These are phyloP conservation scores for Taphrina deformans DNA, from an alignment of 1,139 yeast species.

Conservation along the genomic window DNA sequence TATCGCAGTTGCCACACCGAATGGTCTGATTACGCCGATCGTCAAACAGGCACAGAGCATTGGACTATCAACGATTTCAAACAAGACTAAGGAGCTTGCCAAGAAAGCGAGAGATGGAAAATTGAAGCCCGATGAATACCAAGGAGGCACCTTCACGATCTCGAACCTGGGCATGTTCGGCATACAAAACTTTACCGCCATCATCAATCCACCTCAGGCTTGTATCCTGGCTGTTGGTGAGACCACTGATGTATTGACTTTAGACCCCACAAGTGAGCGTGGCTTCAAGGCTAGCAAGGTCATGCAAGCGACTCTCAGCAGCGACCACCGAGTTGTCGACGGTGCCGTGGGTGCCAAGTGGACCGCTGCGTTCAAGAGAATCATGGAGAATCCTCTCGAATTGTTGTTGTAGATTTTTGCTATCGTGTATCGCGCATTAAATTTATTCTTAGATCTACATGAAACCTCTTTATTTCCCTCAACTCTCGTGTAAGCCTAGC, in stretches of 20 bases:
- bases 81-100: slow-evolving; percentile 86
- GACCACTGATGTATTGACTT: slow-evolving; percentile 86
- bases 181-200: slow-evolving; percentile 87
- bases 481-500: too few relatives aligned
- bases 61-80: slow-evolving; percentile 80
- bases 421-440: background rate
- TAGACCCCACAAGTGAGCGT: slow-evolving; percentile 83
- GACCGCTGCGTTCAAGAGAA: slow-evolving; percentile 87
- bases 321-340: slow-evolving; percentile 95
- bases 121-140: slow-evolving; percentile 92
- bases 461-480: too few relatives aligned
- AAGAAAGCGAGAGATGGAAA: slow-evolving; percentile 94
- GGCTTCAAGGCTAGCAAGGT: slow-evolving; percentile 92
- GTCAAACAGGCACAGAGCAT: slow-evolving; percentile 81
- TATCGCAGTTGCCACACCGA: slow-evolving; percentile 97
- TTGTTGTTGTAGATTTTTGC: slow-evolving; percentile 61
- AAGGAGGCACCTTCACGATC: slow-evolving; percentile 98
- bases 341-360: slow-evolving; percentile 98
- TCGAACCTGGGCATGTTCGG: slow-evolving; percentile 98
- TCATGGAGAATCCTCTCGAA: slow-evolving; percentile 94
- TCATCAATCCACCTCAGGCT: slow-evolving; percentile 96
- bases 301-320: slow-evolving; percentile 90
- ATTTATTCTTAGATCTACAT: background rate
- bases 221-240: slow-evolving; percentile 94
- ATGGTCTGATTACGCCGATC: slow-evolving; percentile 95